Base-by-base conservation (phyloP, 768 basidiomycete genomes). In the Boletus subparvulus region DNA sequence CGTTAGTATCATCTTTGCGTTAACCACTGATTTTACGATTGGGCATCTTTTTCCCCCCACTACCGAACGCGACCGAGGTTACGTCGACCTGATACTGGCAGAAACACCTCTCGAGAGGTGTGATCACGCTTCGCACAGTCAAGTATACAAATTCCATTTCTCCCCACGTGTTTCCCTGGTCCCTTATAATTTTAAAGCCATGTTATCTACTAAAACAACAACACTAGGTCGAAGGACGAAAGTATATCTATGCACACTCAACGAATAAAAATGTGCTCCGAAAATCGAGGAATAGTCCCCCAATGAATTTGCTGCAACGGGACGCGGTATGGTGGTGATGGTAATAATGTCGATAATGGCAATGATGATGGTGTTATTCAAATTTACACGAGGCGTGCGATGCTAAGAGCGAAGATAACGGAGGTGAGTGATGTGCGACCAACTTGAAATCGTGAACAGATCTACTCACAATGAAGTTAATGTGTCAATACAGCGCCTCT, bases 391-490 rank as follows among this genome's bases (percentile, higher is more conserved):
- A 55, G 19, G 36, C 32, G 35, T 56, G 55, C 40, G 4, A 52
- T 55, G 58, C 61, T 67, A 6, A 11, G 30, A 4, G n/a, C 47
- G 43, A 36, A 21, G 13, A 37, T 3, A 12, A 35, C 7, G 7
- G 45, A 60, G 52, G 56, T 67, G 19, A 66, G 61, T 14, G 8
- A 47, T 26, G 13, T 21, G 28, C 33, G 2, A 28, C 28, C 28
- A n/a, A 39, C 5, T 19, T 44, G 26, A 41, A 21, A 30, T 6
- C 16, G 37, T n/a, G 9, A 30, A 39, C 3, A 19, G 10, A 7
- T 47, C 2, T 48, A 59, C 67, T 67, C 59, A 69, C 67, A 61
- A 69, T 58, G 52, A 62, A 61, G 21, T 48, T 40, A 36, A 49
- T 59, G 28, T 59, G 43, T 17, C 24, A n/a, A 12, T 59, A 16